A percentile compares a stretch with the other conserved stretches of the same genome.
Conservation (phyloP, 805 yeast species). For the Metschnikowia corniflorae region DNA sequence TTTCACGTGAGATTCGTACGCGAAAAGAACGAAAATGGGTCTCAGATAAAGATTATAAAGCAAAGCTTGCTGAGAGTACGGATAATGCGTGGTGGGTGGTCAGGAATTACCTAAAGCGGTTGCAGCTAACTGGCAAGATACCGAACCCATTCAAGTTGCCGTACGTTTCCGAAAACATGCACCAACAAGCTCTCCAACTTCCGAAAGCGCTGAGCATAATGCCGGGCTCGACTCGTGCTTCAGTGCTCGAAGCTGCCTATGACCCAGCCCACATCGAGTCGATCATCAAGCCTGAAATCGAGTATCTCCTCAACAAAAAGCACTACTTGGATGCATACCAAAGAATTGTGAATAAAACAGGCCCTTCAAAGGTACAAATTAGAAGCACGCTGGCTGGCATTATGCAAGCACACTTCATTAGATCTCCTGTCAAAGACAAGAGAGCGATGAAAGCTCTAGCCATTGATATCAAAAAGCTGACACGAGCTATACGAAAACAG, state of each 20-base stretch:
- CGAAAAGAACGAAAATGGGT: background rate
- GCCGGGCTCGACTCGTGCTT: conserved; percentile 23
- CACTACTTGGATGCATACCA: conserved; percentile 22
- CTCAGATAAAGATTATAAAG: conserved; percentile 15
- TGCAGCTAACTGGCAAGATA: conserved; percentile 24
- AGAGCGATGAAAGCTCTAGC: conserved; percentile 26
- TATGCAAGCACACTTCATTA: conserved; percentile 26
- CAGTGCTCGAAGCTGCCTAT: conserved; percentile 26
- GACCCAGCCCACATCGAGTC: conserved; percentile 31
- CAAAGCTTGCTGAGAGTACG: conserved; percentile 12
- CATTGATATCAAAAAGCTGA: conserved; percentile 31
- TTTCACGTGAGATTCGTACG: conserved; percentile 7
- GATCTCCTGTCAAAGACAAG: conserved; percentile 22
- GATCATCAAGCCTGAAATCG: conserved; percentile 32
- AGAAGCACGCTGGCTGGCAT: conserved; percentile 31
- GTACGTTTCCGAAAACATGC: conserved; percentile 18
- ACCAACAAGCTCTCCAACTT: conserved; percentile 11
- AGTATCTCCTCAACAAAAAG: conserved; percentile 29
- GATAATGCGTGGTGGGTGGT: conserved; percentile 20
- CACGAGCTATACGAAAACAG: conserved; percentile 20
- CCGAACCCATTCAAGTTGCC: conserved; percentile 35
- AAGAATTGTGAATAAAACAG: conserved; percentile 27
- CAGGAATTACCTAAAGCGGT: conserved; percentile 26
- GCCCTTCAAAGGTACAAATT: conserved; percentile 35
- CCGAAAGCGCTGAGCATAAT: conserved; percentile 13